Conservation (phyloP, 164 flowering plant species). For the Piper betle region DNA sequence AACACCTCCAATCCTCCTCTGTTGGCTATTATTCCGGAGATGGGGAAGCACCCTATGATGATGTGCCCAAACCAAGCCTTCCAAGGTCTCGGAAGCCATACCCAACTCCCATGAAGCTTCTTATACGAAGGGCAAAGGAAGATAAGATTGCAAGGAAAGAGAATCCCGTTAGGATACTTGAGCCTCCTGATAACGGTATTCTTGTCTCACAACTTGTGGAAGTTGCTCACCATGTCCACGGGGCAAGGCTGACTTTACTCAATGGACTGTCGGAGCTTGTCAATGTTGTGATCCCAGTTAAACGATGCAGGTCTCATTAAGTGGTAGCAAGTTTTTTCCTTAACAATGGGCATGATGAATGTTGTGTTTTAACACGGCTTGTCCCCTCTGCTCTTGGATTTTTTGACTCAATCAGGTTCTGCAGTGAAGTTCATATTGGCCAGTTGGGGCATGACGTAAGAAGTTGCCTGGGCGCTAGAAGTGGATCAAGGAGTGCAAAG, state of each 20-base stretch:
- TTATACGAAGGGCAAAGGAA: too few relatives aligned
- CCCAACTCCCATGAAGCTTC: too few relatives aligned
- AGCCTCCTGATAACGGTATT: constrained; percentile 26
- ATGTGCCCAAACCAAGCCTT: constrained; percentile 38
- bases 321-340: not conserved
- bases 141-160: too few relatives aligned
- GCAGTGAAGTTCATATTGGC: constrained; percentile 81
- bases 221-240: constrained; percentile 51
- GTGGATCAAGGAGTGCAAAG: constrained; percentile 43
- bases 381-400: not conserved
- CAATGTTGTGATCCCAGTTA: constrained; percentile 25
- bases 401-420: constrained; percentile 28
- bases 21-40: not conserved
- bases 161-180: too few relatives aligned
- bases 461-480: constrained; percentile 59
- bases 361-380: not conserved
- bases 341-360: not conserved
- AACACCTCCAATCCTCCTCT: not conserved
- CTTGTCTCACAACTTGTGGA: constrained; percentile 52
- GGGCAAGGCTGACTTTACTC: constrained; percentile 34
- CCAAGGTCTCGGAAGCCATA: constrained; percentile 34
- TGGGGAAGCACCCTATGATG: constrained; percentile 17
- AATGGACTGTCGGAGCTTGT: constrained; percentile 36
- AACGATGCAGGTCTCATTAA: constrained; percentile 46
- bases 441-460: constrained; percentile 62